phyloP scores from a whole-genome alignment of 495 filamentous ascomycete species.

The Halenospora varia region DNA sequence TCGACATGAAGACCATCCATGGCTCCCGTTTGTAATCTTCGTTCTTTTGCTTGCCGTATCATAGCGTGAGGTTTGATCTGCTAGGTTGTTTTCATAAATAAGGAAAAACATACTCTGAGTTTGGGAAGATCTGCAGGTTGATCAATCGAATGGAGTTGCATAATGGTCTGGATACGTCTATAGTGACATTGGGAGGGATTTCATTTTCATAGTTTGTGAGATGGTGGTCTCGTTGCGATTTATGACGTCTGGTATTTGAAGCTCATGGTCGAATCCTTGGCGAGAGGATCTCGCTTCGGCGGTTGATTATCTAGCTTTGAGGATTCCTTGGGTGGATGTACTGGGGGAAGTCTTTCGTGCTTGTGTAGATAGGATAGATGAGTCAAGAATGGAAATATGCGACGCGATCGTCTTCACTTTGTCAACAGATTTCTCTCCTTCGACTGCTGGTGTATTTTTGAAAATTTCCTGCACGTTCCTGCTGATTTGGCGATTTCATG shows the following conservation, averaged over 20 bases:
- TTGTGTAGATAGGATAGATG: conserved; percentile 11
- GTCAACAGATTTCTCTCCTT: too few relatives aligned
- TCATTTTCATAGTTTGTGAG: too few relatives aligned
- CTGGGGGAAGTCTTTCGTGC: not conserved
- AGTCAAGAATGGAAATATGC: not conserved
- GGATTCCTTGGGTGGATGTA: conserved; percentile 2
- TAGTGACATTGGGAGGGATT: conserved; percentile 11
- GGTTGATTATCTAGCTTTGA: conserved; percentile 20
- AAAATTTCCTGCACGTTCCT: too few relatives aligned
- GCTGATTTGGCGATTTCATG: too few relatives aligned
- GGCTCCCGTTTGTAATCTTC: conserved; percentile 49
- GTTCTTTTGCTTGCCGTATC: conserved; percentile 14
- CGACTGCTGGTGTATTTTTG: too few relatives aligned
- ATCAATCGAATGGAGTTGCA: conserved; percentile 1
- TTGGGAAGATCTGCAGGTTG: not conserved
- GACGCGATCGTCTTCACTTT: too few relatives aligned
- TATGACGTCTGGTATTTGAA: not conserved
- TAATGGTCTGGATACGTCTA: too few relatives aligned
- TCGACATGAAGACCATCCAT: conserved; percentile 99
- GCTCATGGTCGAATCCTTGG: conserved; percentile 11
- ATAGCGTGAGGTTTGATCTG: conserved; percentile 17
- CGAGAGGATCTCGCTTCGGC: conserved; percentile 10
- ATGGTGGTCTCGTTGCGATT: not conserved
- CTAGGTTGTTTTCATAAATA: not conserved
- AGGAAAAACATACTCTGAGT: not conserved